phyloP scores from a whole-genome alignment of 148 eudicot species.

The Gaultheria prostrata region DNA sequence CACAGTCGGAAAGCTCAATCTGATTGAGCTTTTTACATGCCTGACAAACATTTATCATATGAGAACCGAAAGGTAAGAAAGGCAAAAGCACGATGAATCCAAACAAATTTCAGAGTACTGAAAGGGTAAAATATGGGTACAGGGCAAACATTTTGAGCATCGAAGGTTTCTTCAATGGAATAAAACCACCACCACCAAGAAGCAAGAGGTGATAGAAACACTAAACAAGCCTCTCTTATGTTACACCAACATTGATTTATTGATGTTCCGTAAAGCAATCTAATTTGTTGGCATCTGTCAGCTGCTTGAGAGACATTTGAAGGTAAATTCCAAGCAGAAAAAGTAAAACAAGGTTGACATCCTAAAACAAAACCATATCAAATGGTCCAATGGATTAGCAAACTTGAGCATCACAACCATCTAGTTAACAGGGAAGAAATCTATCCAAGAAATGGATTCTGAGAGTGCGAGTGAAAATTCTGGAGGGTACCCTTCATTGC shows the following conservation, averaged over 20 bases:
- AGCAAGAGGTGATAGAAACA: background rate
- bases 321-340: constrained; percentile 4
- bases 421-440: background rate
- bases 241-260: background rate
- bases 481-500: background rate
- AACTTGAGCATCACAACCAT: background rate
- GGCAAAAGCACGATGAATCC: background rate
- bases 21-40: constrained; percentile 82
- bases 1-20: constrained; percentile 77
- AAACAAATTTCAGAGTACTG: background rate
- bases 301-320: background rate
- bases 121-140: background rate
- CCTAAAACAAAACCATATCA: background rate
- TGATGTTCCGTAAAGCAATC: background rate
- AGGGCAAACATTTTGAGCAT: background rate
- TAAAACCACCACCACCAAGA: background rate
- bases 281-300: background rate
- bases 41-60: constrained; percentile 31
- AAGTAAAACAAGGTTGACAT: background rate
- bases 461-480: background rate
- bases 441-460: background rate
- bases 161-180: background rate
- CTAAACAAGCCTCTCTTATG: background rate
- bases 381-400: background rate
- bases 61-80: background rate